Percentiles rank a stretch among this genome's conserved stretches.
These are phyloP conservation scores for Starmerella stellata DNA, from an alignment of 805 yeast genomes.

Conservation along the genomic window DNA sequence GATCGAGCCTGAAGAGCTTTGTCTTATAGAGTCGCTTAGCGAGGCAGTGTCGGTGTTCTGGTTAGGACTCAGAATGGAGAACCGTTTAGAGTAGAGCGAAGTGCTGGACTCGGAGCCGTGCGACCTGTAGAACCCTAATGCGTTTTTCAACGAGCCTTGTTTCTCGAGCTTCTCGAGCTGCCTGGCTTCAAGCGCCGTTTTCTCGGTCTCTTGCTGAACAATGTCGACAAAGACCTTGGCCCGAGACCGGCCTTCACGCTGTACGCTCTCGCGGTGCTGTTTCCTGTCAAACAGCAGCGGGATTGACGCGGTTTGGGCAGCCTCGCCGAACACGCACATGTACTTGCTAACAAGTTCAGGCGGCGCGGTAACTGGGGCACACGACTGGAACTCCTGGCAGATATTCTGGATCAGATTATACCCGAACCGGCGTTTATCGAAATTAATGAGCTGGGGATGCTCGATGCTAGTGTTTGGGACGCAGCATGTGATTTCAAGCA, in stretches of 20 bases:
- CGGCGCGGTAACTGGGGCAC: slow-evolving; percentile 6
- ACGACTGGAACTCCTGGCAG: slow-evolving; percentile 11
- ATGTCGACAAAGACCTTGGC: slow-evolving; percentile 30
- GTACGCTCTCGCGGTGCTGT: slow-evolving; percentile 26
- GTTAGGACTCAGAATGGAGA: slow-evolving; percentile 2
- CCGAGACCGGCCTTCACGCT: slow-evolving; percentile 27
- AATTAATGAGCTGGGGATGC: slow-evolving; percentile 51
- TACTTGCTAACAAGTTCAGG: slow-evolving; percentile 5
- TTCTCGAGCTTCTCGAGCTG: slow-evolving; percentile 23
- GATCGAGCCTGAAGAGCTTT: neutral
- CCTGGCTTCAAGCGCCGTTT: slow-evolving; percentile 34
- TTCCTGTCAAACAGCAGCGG: slow-evolving; percentile 17
- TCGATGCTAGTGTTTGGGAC: slow-evolving; percentile 63
- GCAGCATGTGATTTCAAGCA: slow-evolving; percentile 55
- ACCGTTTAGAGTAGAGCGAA: slow-evolving; percentile 10
- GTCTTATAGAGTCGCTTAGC: neutral
- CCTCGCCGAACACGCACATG: slow-evolving; percentile 3
- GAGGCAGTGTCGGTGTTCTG: neutral
- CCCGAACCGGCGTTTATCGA: slow-evolving; percentile 63
- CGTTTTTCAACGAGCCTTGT: neutral
- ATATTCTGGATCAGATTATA: slow-evolving; percentile 43
- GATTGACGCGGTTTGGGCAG: slow-evolving; percentile 2
- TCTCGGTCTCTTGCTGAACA: slow-evolving; percentile 33
- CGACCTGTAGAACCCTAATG: slow-evolving; percentile 7
- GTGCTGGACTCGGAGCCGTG: slow-evolving; percentile 13